A percentile compares a stretch with the other conserved stretches of the same genome.
phyloP scores from a whole-genome alignment of 306 rosid species.

The Fragaria iinumae region DNA sequence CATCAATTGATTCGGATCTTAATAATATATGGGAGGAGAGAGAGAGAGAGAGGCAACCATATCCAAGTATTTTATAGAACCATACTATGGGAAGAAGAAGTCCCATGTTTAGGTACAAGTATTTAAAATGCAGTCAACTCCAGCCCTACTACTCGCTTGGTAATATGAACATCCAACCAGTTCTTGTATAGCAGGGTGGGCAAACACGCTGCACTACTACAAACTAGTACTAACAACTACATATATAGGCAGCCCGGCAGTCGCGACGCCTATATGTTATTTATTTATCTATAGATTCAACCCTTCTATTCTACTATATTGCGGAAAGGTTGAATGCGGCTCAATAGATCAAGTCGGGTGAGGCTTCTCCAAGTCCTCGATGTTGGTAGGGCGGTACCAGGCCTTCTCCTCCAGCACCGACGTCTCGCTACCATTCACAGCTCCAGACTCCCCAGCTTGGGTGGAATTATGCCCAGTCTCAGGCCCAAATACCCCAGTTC shows the following conservation, averaged over 20 bases:
- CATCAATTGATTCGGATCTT: not conserved
- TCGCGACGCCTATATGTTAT: not conserved
- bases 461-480: conserved; percentile 16
- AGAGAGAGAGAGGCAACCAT: not conserved
- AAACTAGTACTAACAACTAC: not conserved
- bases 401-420: conserved; percentile 80
- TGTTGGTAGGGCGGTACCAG: conserved; percentile 83
- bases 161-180: conserved; percentile 18
- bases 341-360: conserved; percentile 13
- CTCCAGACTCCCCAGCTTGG: conserved; percentile 17
- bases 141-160: conserved; percentile 3
- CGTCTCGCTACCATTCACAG: conserved; percentile 21
- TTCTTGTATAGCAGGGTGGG: not conserved
- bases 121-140: not conserved
- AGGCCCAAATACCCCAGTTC: conserved; percentile 93
- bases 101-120: not conserved
- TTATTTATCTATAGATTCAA: conserved; percentile 7
- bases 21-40: not conserved
- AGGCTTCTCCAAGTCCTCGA: conserved; percentile 97
- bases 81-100: not conserved
- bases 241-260: not conserved
- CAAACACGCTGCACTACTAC: not conserved
- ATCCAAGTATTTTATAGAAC: conserved; percentile 3
- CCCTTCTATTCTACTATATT: not conserved
- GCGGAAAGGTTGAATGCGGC: not conserved